Percentiles rank a stretch among this genome's conserved stretches.
Conservation (phyloP, 257 asterid genomes). For the Nicotiana knightiana region DNA sequence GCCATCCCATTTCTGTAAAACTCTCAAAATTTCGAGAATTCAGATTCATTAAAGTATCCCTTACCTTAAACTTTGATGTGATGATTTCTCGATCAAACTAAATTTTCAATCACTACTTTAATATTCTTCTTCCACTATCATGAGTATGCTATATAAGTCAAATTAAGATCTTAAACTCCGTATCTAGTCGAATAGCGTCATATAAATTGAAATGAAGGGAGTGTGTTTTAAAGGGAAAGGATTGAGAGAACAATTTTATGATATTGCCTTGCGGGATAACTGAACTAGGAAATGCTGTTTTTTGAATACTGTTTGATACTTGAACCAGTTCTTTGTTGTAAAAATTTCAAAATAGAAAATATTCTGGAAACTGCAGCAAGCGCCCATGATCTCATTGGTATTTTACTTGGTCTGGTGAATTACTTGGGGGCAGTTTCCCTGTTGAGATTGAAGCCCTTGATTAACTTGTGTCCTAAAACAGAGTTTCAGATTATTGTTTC, state of each 20-base stretch:
- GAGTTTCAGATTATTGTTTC: neutral
- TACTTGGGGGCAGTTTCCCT: neutral
- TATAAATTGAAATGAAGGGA: neutral
- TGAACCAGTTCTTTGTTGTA: neutral
- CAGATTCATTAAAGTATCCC: constrained; percentile 6
- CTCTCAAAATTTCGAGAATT: neutral
- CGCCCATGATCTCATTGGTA: neutral
- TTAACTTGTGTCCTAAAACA: neutral
- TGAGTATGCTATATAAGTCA: neutral
- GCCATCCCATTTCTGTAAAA: neutral
- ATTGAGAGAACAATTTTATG: neutral
- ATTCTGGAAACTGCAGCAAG: neutral
- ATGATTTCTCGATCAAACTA: neutral
- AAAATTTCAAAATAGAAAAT: neutral
- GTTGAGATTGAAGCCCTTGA: neutral
- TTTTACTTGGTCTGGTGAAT: neutral
- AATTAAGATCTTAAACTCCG: neutral
- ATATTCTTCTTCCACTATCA: neutral
- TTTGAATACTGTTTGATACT: neutral
- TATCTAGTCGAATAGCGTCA: neutral
- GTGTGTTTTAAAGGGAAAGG: neutral
- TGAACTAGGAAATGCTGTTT: neutral
- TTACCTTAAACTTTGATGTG: neutral
- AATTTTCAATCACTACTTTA: neutral
- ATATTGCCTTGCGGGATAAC: neutral